These are phyloP conservation scores for Xylariaceae sp. DNA, from an alignment of 2,329 filamentous ascomycete species.

Conservation along the genomic window DNA sequence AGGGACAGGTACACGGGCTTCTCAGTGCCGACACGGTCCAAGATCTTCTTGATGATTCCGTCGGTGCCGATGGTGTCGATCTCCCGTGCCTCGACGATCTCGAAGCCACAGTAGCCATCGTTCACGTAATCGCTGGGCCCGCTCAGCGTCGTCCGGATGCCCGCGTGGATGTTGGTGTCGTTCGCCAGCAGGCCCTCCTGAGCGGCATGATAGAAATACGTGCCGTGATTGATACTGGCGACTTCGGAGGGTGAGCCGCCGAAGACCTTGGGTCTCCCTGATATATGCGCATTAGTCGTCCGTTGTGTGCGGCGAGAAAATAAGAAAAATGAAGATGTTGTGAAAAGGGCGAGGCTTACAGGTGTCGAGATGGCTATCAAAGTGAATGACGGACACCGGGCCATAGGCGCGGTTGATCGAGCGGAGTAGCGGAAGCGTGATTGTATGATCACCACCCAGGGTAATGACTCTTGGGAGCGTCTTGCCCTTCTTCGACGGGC, in stretches of 20 bases:
- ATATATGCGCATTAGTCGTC: too few species aligned
- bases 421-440: constrained; percentile 53
- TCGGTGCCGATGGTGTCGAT: constrained; percentile 49
- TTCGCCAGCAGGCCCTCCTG: constrained; percentile 74
- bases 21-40: constrained; percentile 65
- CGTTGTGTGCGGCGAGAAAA: not conserved
- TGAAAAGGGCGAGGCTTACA: constrained; percentile 43
- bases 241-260: constrained; percentile 72
- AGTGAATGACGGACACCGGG: constrained; percentile 56
- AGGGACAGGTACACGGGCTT: constrained; percentile 77
- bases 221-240: constrained; percentile 78
- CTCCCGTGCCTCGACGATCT: constrained; percentile 68
- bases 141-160: constrained; percentile 76
- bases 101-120: constrained; percentile 78
- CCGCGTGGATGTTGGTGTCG: constrained; percentile 81
- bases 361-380: constrained; percentile 62
- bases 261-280: constrained; percentile 80
- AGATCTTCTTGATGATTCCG: constrained; percentile 74
- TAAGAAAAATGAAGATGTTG: not conserved
- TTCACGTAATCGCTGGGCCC: constrained; percentile 79
- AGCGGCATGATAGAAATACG: constrained; percentile 80
- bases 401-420: constrained; percentile 58
- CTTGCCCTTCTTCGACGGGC: constrained; percentile 65
- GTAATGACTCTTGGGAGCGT: constrained; percentile 79
- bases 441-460: constrained; percentile 60